Percentiles rank a stretch among this genome's conserved stretches.
These are phyloP conservation scores for Termitomyces sp. DNA, from an alignment of 1,284 basidiomycete genomes.

Conservation along the genomic window DNA sequence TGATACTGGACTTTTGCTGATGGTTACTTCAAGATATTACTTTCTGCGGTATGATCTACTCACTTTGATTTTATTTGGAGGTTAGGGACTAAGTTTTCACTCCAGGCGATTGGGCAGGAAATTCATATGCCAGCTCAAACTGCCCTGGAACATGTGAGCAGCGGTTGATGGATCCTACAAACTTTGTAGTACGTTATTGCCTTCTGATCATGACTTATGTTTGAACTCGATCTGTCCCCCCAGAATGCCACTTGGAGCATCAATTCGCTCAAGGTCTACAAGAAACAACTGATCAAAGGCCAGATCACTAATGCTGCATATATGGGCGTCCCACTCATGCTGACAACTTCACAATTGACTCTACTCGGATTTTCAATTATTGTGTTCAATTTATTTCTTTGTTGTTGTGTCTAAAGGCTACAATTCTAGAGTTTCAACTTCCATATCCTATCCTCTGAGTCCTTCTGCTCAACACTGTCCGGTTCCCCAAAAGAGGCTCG, in stretches of 20 bases:
- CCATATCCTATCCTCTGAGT: constrained; percentile 36
- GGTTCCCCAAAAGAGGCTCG: constrained; percentile 70
- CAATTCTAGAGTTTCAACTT: constrained; percentile 47
- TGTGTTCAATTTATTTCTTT: background rate
- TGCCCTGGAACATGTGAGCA: constrained; percentile 72
- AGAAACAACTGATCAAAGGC: constrained; percentile 29
- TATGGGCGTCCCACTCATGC: background rate
- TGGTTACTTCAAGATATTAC: constrained; percentile 58
- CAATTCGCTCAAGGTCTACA: constrained; percentile 35
- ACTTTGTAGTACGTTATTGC: constrained; percentile 52
- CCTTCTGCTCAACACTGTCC: constrained; percentile 17
- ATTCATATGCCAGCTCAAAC: constrained; percentile 64
- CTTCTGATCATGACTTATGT: constrained; percentile 4
- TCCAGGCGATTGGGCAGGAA: constrained; percentile 77
- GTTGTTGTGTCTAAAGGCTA: background rate
- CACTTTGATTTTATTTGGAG: background rate
- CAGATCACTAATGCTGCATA: constrained; percentile 14
- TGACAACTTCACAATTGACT: background rate
- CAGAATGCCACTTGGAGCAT: constrained; percentile 39
- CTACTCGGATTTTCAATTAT: background rate
- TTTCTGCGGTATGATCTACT: constrained; percentile 55
- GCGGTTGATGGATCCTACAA: constrained; percentile 59
- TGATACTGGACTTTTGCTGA: constrained; percentile 4
- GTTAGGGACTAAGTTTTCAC: background rate
- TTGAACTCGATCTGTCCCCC: background rate